Evolutionary conservation across 2,329 filamentous ascomycete species (phyloP).

Genomic region (Hymenoscyphus repandus): DNA sequence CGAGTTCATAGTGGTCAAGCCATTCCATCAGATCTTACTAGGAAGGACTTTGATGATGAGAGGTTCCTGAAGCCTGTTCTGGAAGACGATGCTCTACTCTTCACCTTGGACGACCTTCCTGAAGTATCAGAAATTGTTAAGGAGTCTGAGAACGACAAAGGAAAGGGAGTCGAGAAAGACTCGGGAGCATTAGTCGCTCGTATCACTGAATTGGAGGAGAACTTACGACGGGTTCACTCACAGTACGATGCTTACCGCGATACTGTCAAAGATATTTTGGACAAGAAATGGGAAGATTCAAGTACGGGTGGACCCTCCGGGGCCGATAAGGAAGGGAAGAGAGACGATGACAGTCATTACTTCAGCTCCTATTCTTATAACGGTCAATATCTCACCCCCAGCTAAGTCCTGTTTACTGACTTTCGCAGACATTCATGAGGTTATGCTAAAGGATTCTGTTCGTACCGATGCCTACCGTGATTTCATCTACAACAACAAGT

Average conservation of each 20-base stretch:
- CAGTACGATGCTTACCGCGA: slow-evolving; percentile 37
- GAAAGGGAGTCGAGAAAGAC: slow-evolving; percentile 16
- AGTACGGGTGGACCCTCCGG: slow-evolving; percentile 41
- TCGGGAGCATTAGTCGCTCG: slow-evolving; percentile 27
- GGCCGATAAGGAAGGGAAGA: slow-evolving; percentile 35
- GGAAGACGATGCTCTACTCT: slow-evolving; percentile 84
- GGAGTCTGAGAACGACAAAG: slow-evolving; percentile 27
- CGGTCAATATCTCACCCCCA: slow-evolving; percentile 39
- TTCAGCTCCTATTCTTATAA: slow-evolving; percentile 63
- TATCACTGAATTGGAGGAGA: slow-evolving; percentile 35
- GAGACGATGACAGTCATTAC: slow-evolving; percentile 54
- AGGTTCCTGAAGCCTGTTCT: slow-evolving; percentile 77
- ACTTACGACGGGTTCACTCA: slow-evolving; percentile 34
- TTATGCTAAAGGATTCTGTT: slow-evolving; percentile 87
- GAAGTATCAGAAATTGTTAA: slow-evolving; percentile 35
- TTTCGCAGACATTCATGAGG: slow-evolving; percentile 78
- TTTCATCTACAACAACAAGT: slow-evolving; percentile 89
- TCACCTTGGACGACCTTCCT: slow-evolving; percentile 76
- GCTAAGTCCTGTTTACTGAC: slow-evolving; percentile 5
- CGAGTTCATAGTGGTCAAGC: slow-evolving; percentile 40
- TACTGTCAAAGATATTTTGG: slow-evolving; percentile 36
- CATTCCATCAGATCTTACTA: slow-evolving; percentile 45
- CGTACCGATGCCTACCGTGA: slow-evolving; percentile 90
- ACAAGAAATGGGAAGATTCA: slow-evolving; percentile 34
- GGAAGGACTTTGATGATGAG: slow-evolving; percentile 66